phyloP scores from a whole-genome alignment of 1,139 yeast species.

The Kluyveromyces sp. region DNA sequence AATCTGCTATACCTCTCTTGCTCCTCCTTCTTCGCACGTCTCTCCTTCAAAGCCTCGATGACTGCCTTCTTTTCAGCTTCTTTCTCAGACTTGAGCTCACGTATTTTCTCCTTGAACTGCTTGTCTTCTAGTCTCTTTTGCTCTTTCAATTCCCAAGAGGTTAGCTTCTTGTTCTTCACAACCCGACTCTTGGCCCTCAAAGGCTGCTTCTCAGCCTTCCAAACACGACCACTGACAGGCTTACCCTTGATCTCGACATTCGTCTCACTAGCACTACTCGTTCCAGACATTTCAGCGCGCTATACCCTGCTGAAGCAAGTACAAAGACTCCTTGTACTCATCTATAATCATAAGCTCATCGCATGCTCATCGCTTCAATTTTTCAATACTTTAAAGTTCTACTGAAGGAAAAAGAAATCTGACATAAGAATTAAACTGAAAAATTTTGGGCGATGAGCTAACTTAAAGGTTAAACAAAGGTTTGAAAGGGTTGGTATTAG shows the following conservation, averaged over 20 bases:
- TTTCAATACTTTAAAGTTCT: neutral
- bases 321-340: neutral
- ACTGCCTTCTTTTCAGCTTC: conserved; percentile 43
- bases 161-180: conserved; percentile 29
- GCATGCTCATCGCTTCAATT: conserved; percentile 7
- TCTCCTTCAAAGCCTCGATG: conserved; percentile 50
- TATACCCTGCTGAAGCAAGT: neutral
- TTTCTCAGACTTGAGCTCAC: conserved; percentile 56
- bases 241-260: conserved; percentile 30
- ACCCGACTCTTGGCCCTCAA: conserved; percentile 32
- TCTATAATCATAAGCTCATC: neutral
- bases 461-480: no score
- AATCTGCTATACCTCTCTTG: conserved; percentile 64
- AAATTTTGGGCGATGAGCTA: neutral
- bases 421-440: neutral
- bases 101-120: conserved; percentile 38
- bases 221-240: conserved; percentile 47
- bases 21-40: conserved; percentile 64
- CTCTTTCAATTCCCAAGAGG: conserved; percentile 33
- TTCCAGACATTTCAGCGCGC: neutral
- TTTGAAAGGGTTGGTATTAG: no score
- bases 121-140: conserved; percentile 34
- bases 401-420: neutral
- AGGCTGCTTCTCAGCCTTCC: conserved; percentile 50
- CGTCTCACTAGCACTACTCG: neutral